Conservation (phyloP, 768 basidiomycete species). For the Thelephora ganbajun region DNA sequence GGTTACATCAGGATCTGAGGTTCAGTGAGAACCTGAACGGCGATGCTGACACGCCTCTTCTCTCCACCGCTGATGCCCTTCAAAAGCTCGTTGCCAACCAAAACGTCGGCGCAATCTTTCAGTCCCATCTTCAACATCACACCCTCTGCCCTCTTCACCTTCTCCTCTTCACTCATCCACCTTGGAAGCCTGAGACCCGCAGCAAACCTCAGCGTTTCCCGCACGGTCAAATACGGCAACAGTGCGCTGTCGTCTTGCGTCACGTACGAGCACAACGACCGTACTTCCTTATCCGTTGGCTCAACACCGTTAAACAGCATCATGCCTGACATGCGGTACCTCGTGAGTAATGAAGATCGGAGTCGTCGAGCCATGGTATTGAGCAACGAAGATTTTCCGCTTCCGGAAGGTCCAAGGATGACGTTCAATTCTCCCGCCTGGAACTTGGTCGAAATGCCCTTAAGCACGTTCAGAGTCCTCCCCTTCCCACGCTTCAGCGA, state of each 20-base stretch:
- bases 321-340: background rate
- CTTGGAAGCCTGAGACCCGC: constrained; percentile 24
- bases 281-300: background rate
- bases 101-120: constrained; percentile 29
- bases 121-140: constrained; percentile 30
- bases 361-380: background rate
- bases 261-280: background rate
- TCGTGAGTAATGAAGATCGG: background rate
- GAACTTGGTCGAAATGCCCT: background rate
- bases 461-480: background rate
- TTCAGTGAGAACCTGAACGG: constrained; percentile 27
- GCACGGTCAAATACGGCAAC: constrained; percentile 9
- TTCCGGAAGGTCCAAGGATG: background rate
- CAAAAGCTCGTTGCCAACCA: constrained; percentile 28
- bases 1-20: constrained; percentile 25
- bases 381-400: background rate
- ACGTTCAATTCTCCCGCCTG: background rate
- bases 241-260: constrained; percentile 6
- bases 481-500: background rate
- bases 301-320: constrained; percentile 1
- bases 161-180: constrained; percentile 18
- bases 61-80: constrained; percentile 36
- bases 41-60: constrained; percentile 30
- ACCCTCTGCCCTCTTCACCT: constrained; percentile 29
- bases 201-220: constrained; percentile 24